Evolutionary conservation across 768 basidiomycete species (phyloP).

Genomic region (Fomitopsis serialis): DNA sequence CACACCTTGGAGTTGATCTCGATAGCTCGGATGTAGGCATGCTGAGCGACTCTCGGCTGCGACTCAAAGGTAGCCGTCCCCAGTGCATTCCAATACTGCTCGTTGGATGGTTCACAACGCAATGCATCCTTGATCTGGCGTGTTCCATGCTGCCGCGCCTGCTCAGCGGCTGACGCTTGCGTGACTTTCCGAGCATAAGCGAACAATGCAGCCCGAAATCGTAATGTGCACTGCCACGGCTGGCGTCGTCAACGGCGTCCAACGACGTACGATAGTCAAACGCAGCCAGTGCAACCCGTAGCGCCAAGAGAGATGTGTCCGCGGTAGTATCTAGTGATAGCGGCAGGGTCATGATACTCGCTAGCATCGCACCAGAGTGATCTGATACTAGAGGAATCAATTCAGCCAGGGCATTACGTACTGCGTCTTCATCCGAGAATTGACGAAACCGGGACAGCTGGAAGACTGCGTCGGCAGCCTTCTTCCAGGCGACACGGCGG

Average conservation of each 20-base stretch:
- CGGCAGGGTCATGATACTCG: conserved; percentile 33
- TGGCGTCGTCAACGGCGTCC: conserved; percentile 42
- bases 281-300: conserved; percentile 50
- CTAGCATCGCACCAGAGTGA: conserved; percentile 37
- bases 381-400: conserved; percentile 35
- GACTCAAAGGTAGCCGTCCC: conserved; percentile 65
- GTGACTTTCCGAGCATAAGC: conserved; percentile 34
- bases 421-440: conserved; percentile 39
- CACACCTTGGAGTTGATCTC: conserved; percentile 81
- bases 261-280: conserved; percentile 61
- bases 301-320: conserved; percentile 26
- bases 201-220: conserved; percentile 68
- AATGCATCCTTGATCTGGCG: conserved; percentile 67
- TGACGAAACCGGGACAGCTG: conserved; percentile 50
- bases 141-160: conserved; percentile 37
- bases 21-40: conserved; percentile 85
- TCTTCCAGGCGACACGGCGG: conserved; percentile 78
- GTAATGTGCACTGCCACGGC: conserved; percentile 59
- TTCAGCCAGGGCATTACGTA: conserved; percentile 29
- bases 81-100: conserved; percentile 77
- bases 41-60: conserved; percentile 76
- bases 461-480: conserved; percentile 69
- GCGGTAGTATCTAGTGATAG: conserved; percentile 12
- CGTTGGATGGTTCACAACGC: conserved; percentile 64
- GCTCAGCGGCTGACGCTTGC: conserved; percentile 25